Evolutionary conservation across 768 basidiomycete genomes (phyloP).

Genomic region (Phylloporus arenicola): DNA sequence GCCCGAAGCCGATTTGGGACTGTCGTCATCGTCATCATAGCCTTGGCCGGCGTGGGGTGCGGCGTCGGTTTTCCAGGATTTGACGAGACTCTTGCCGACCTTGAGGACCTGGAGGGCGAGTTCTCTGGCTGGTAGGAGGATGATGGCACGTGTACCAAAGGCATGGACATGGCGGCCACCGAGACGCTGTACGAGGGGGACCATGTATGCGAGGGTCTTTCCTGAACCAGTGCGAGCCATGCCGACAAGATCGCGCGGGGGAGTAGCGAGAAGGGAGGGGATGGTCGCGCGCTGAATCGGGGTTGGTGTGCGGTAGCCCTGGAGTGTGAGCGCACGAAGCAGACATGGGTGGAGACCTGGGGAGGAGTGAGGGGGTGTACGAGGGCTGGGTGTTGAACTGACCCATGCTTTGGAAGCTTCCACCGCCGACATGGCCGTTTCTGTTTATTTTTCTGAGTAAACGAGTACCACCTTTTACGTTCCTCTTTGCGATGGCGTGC

Average conservation of each 20-base stretch:
- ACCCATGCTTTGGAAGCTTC: constrained; percentile 97
- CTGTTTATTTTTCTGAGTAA: constrained; percentile 72
- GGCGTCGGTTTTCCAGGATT: constrained; percentile 65
- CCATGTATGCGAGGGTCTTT: constrained; percentile 93
- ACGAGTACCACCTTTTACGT: constrained; percentile 71
- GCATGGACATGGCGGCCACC: constrained; percentile 71
- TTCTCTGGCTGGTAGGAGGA: constrained; percentile 90
- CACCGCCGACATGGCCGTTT: constrained; percentile 83
- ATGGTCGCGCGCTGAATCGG: constrained; percentile 93
- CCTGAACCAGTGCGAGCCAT: constrained; percentile 99
- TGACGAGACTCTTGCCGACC: constrained; percentile 90
- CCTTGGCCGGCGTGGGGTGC: constrained; percentile 72
- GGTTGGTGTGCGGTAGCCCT: constrained; percentile 92
- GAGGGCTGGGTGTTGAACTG: constrained; percentile 22
- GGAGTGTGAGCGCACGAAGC: constrained; percentile 79
- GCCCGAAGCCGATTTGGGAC: constrained; percentile 42
- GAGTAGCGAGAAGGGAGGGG: constrained; percentile 74
- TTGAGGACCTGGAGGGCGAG: constrained; percentile 89
- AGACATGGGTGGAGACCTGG: constrained; percentile 79
- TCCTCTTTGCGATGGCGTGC: constrained; percentile 62
- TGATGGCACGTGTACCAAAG: constrained; percentile 82
- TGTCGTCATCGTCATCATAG: constrained; percentile 45
- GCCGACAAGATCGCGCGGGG: constrained; percentile 89
- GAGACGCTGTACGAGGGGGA: constrained; percentile 85
- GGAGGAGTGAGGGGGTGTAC: neutral